Evolutionary conservation across 176 grass and related monocot species (phyloP).

Genomic region (Lolium perenne): DNA sequence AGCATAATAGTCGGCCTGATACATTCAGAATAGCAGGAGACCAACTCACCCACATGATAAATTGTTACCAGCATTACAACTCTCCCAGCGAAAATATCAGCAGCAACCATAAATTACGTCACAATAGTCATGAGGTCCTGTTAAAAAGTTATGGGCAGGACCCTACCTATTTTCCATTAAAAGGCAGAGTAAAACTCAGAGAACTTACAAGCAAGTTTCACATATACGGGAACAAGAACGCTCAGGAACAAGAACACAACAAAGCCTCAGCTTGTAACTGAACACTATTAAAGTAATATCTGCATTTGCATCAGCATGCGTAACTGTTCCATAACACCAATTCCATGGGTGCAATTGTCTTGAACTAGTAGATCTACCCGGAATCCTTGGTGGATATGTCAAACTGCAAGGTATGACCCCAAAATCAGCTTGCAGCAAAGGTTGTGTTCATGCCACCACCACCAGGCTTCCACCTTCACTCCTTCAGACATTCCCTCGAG

Average conservation of each 20-base stretch:
- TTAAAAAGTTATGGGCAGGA: not conserved
- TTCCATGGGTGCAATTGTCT: conserved; percentile 54
- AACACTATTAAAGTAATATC: conserved; percentile 34
- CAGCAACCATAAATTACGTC: conserved; percentile 15
- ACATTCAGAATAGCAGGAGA: not conserved
- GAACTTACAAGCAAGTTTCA: conserved; percentile 21
- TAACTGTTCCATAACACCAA: conserved; percentile 44
- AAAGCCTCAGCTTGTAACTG: not conserved
- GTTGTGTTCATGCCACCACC: conserved; percentile 46
- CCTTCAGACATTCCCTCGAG: not conserved
- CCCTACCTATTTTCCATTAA: conserved; percentile 46
- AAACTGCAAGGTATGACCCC: conserved; percentile 44
- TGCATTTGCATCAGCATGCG: conserved; percentile 61
- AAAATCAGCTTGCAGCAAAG: conserved; percentile 60
- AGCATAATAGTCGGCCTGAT: not conserved
- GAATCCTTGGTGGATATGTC: conserved; percentile 26
- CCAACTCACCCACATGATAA: not conserved
- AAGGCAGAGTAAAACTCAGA: conserved; percentile 15
- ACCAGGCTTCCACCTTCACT: conserved; percentile 17
- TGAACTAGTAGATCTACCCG: conserved; percentile 28
- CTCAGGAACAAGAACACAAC: conserved; percentile 3
- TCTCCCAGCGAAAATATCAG: not conserved
- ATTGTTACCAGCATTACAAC: not conserved
- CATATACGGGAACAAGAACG: conserved; percentile 42
- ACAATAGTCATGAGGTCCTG: not conserved